phyloP scores from a whole-genome alignment of 2,329 filamentous ascomycete species.

The Gyromitra esculenta region DNA sequence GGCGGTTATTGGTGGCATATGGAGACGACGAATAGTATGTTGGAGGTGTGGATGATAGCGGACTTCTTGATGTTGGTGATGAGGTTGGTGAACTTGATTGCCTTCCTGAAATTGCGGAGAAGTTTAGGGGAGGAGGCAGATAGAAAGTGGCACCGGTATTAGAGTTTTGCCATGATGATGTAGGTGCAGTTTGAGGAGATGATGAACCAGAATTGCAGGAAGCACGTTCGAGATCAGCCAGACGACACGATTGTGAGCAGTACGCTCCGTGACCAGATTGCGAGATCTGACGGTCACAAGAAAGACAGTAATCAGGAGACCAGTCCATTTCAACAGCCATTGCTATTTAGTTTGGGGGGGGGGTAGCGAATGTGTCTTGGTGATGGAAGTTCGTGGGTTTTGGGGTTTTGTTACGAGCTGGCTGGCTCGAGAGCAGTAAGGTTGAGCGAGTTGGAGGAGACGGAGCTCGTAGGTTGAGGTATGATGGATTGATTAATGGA shows the following conservation, averaged over 20 bases:
- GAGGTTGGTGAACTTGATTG: slow-evolving; percentile 66
- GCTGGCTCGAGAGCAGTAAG: slow-evolving; percentile 1
- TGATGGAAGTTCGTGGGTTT: not conserved
- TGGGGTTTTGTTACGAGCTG: not conserved
- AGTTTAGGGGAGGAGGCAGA: slow-evolving; percentile 79
- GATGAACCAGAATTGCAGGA: slow-evolving; percentile 66
- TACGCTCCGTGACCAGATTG: slow-evolving; percentile 75
- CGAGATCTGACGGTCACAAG: slow-evolving; percentile 84
- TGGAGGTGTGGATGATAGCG: slow-evolving; percentile 58
- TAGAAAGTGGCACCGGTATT: slow-evolving; percentile 70
- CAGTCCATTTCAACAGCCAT: slow-evolving; percentile 66
- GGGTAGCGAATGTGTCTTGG: slow-evolving; percentile 23
- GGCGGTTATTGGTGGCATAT: slow-evolving; percentile 64
- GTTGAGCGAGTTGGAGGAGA: slow-evolving; percentile 23
- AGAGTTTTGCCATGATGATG: slow-evolving; percentile 64
- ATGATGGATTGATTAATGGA: slow-evolving; percentile 27
- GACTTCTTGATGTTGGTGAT: slow-evolving; percentile 58
- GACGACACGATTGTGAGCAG: slow-evolving; percentile 89
- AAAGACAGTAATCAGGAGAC: slow-evolving; percentile 92
- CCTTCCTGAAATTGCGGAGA: slow-evolving; percentile 68
- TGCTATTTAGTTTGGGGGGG: slow-evolving; percentile 11
- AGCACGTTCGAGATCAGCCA: slow-evolving; percentile 84
- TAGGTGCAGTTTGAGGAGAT: slow-evolving; percentile 65
- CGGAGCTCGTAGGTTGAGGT: slow-evolving; percentile 12
- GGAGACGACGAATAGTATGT: slow-evolving; percentile 58